Evolutionary conservation across 441 rosid genomes (phyloP), one percentile per base, ranked within the genome.

Genomic region (Syzygium syzygioides): DNA sequence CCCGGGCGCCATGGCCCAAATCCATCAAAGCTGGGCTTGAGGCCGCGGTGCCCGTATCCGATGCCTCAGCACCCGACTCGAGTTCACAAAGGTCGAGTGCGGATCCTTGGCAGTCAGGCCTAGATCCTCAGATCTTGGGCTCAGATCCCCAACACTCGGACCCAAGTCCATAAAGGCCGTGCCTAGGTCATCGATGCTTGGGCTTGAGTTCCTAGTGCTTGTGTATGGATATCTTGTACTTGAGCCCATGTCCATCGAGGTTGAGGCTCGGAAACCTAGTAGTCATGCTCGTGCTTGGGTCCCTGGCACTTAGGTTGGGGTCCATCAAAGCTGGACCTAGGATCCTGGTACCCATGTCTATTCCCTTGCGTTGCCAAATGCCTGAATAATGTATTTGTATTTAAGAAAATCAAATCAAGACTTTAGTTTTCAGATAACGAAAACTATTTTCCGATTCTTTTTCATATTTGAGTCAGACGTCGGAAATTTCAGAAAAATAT

Each of bases 1-100:
- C 66, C 17, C 1, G 3, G 0, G 9, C 5, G 32, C 66, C 4
- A 2, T 4, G 0, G 4, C 2, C 3, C 0, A 0, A 6, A 32
- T 60, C 9, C 34, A 2, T 60, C 9, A 13, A 60, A 2, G 18
- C 6, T 1, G 14, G 30, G 32, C 9, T 60, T 0, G 4, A 13
- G 66, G 30, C 17, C 32, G 0, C 9, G 9, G 45, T 41, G 45
- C 45, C 45, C 9, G 9, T 41, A 41, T 6, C 1, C 9, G 45
- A 41, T 41, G 8, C 45, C 45, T 41, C 45, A 1, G 9, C 56
- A 55, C 9, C 23, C 9, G 8, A 20, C 9, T 64, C 37, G 18
- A 32, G 13, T 66, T 41, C 45, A 66, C 37, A 64, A 30, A 64
- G 37, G 71, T 18, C 1, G 14, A 25, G 62, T 28, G 26, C 2